A percentile compares a stretch with the other conserved stretches of the same genome.
Evolutionary conservation across 495 filamentous ascomycete species (phyloP).

Genomic region (Cercophora sp.): DNA sequence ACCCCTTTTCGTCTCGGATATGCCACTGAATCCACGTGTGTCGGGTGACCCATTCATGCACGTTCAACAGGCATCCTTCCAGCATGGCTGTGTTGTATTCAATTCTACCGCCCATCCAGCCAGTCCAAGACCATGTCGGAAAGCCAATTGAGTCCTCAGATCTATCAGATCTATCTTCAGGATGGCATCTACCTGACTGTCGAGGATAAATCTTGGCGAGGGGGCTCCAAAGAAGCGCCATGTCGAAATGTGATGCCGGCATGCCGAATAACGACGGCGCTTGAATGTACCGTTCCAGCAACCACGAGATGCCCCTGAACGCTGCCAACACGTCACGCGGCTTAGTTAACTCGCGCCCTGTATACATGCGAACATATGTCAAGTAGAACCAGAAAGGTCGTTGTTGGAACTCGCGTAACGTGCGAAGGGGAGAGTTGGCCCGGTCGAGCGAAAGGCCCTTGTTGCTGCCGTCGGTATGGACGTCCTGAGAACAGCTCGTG

Average conservation of each 20-base stretch:
- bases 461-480: not conserved
- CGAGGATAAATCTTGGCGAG: not conserved
- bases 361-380: conserved; percentile 25
- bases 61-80: conserved; percentile 20
- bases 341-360: conserved; percentile 21
- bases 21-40: conserved; percentile 40
- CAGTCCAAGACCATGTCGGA: conserved; percentile 36
- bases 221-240: conserved; percentile 29
- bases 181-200: not conserved
- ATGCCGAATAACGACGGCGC: conserved; percentile 24
- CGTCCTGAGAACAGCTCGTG: conserved; percentile 23
- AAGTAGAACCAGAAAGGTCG: conserved; percentile 27
- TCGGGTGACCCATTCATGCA: conserved; percentile 30
- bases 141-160: too few relatives aligned
- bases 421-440: conserved; percentile 20
- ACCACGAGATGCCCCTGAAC: conserved; percentile 25
- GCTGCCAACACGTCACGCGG: conserved; percentile 29
- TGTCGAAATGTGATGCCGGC: conserved; percentile 31
- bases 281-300: conserved; percentile 17
- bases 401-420: conserved; percentile 16
- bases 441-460: conserved; percentile 18
- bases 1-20: conserved; percentile 28
- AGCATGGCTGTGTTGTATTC: conserved; percentile 23
- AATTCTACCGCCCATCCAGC: conserved; percentile 26
- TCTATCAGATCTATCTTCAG: not conserved